Base-by-base conservation (phyloP, 1,284 basidiomycete genomes). In the Cronartium quercuum region DNA sequence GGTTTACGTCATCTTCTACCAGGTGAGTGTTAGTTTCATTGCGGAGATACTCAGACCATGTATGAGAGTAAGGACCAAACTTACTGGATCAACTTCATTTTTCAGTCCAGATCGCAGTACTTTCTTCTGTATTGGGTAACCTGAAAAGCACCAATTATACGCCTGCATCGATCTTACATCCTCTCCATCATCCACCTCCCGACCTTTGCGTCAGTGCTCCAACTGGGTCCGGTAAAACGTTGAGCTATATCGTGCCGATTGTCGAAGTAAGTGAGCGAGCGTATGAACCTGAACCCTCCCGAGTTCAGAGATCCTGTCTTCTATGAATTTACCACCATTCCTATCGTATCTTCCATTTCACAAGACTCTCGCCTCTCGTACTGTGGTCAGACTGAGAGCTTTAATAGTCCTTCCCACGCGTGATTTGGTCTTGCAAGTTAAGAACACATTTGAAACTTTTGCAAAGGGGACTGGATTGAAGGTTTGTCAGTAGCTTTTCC, bases 161-260 rank as follows among this genome's bases (percentile, higher is more conserved):
- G n/a, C 78, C 80, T 1, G 73, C 78, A 55, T 76, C 76, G 13
- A 76, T 70, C 3, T 83, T 96, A 2, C 92, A 93, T 79, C 85
- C 87, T 15, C 89, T 91, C 0, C 89, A 88, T 78, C 82, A 87
- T 68, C 86, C 87, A 35, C 89, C 89, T 34, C 85, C 86, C 55
- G 96, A 99, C 82, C 86, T 94, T 9, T 95, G 94, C 79, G 91
- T 96, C n/a, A 96, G 93, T 5, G 96, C 96, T 0, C 96, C 96
- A 0, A 98, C 95, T 0, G 95, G 95, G 40, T 94, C 92, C 78
- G 95, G 95, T 0, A 98, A 98, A 84, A 98, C 95, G 0, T 85
- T 98, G 24, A 91, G 93, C 13, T 98, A 98, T 82, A 90, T 90
- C 3, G 84, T 98, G 21, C 95, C 95, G 1, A 91, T 98, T 68